Conservation (phyloP, 2,329 filamentous ascomycete species). For the Paraphoma sp. region DNA sequence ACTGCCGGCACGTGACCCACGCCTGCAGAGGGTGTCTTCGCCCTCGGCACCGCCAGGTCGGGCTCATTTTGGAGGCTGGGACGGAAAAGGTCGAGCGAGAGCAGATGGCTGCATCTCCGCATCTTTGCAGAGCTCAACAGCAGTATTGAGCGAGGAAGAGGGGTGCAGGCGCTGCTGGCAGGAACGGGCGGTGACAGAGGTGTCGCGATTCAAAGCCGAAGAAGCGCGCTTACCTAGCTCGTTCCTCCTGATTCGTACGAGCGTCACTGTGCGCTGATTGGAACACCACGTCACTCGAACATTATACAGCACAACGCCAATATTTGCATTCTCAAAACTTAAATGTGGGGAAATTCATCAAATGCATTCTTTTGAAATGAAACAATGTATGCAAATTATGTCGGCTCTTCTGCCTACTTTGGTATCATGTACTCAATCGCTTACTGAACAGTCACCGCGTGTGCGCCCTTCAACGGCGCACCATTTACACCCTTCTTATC, state of each 20-base stretch:
- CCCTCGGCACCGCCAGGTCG: constrained; percentile 4
- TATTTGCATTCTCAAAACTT: too few species aligned
- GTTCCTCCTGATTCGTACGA: background rate
- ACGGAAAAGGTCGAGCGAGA: background rate
- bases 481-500: constrained; percentile 54
- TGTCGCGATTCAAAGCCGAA: constrained; percentile 24
- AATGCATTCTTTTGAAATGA: background rate
- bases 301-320: background rate
- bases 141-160: constrained; percentile 11
- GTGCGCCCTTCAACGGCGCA: constrained; percentile 54
- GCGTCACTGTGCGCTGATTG: background rate
- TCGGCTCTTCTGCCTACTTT: background rate
- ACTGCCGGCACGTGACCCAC: constrained; percentile 17
- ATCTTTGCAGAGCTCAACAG: background rate
- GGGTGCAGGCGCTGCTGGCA: constrained; percentile 27
- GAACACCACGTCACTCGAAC: background rate
- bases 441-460: constrained; percentile 23
- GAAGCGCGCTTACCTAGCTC: constrained; percentile 9
- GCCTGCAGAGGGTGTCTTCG: constrained; percentile 2
- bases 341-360: background rate
- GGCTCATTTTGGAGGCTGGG: constrained; percentile 5
- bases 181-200: constrained; percentile 25
- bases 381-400: background rate
- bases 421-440: background rate
- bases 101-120: background rate